Percentiles rank a stretch among this genome's conserved stretches.
phyloP scores from a whole-genome alignment of 352 stramenopile genomes.

The Peronospora destructor region DNA sequence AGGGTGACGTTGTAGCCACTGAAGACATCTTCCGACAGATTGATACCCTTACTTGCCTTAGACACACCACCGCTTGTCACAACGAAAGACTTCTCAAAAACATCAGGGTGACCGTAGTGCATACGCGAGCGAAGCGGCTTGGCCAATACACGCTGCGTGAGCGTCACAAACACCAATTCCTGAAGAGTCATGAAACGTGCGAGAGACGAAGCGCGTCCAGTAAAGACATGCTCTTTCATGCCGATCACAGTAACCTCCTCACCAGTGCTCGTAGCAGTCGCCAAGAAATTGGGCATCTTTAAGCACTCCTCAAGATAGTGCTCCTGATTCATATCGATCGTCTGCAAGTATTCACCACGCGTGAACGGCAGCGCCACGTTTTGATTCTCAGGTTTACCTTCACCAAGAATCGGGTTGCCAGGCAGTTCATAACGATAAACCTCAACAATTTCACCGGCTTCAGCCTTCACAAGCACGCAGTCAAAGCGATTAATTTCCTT shows the following conservation, averaged over 20 bases:
- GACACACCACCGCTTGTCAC: constrained; percentile 79
- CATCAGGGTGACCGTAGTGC: constrained; percentile 85
- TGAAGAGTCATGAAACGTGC: constrained; percentile 85
- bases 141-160: constrained; percentile 78
- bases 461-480: constrained; percentile 75
- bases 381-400: constrained; percentile 86
- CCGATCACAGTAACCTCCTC: constrained; percentile 81
- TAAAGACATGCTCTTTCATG: constrained; percentile 89
- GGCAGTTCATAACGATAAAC: constrained; percentile 84
- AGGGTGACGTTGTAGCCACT: constrained; percentile 82
- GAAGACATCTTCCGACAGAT: constrained; percentile 87
- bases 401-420: constrained; percentile 83
- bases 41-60: constrained; percentile 85
- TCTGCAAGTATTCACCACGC: constrained; percentile 81
- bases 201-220: constrained; percentile 74
- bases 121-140: constrained; percentile 71
- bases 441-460: constrained; percentile 77
- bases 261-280: constrained; percentile 41
- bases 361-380: constrained; percentile 85
- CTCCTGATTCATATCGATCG: constrained; percentile 89
- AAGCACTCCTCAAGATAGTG: constrained; percentile 85
- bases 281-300: constrained; percentile 86
- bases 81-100: constrained; percentile 84
- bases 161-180: constrained; percentile 81
- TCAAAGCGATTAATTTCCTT: constrained; percentile 45